Evolutionary conservation across 192 early-diverging fungal genomes (phyloP).

Genomic region (Radiomyces spectabilis): DNA sequence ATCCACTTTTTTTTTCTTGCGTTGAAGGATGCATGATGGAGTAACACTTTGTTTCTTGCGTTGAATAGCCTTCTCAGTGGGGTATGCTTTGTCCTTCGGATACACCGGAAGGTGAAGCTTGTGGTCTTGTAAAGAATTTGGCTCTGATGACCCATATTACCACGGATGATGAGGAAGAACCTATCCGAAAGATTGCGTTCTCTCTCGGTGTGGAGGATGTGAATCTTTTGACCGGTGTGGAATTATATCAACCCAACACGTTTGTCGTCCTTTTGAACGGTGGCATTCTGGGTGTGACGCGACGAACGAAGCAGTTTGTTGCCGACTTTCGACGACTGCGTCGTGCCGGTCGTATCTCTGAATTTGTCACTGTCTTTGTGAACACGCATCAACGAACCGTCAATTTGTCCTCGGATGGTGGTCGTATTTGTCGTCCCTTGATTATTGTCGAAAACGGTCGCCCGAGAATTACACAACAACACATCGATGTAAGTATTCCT

Average conservation of each 20-base stretch:
- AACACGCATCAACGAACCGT: slow-evolving; percentile 78
- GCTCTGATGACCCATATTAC: slow-evolving; percentile 99
- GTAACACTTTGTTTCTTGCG: slow-evolving; percentile 14
- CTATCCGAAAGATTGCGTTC: slow-evolving; percentile 70
- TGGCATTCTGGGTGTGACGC: slow-evolving; percentile 83
- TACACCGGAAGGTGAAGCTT: slow-evolving; percentile 98
- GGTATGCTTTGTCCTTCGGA: slow-evolving; percentile 96
- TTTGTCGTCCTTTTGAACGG: slow-evolving; percentile 94
- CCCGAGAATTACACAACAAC: slow-evolving; percentile 54
- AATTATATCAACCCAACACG: slow-evolving; percentile 71
- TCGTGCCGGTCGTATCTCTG: slow-evolving; percentile 79
- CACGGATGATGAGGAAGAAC: slow-evolving; percentile 82
- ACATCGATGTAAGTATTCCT: slow-evolving; percentile 45
- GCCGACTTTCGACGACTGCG: slow-evolving; percentile 78
- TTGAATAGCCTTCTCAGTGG: slow-evolving; percentile 80
- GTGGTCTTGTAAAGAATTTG: slow-evolving; percentile 95
- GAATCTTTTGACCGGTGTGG: slow-evolving; percentile 78
- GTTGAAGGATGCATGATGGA: no score
- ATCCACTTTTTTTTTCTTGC: no score
- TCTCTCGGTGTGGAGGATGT: slow-evolving; percentile 91
- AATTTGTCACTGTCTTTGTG: slow-evolving; percentile 86
- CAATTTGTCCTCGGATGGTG: slow-evolving; percentile 89
- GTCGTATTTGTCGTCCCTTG: slow-evolving; percentile 92
- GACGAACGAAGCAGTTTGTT: slow-evolving; percentile 79
- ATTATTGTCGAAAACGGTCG: slow-evolving; percentile 87